Evolutionary conservation across 192 early-diverging fungal species (phyloP).

Genomic region (Rhizophagus prolifer): DNA sequence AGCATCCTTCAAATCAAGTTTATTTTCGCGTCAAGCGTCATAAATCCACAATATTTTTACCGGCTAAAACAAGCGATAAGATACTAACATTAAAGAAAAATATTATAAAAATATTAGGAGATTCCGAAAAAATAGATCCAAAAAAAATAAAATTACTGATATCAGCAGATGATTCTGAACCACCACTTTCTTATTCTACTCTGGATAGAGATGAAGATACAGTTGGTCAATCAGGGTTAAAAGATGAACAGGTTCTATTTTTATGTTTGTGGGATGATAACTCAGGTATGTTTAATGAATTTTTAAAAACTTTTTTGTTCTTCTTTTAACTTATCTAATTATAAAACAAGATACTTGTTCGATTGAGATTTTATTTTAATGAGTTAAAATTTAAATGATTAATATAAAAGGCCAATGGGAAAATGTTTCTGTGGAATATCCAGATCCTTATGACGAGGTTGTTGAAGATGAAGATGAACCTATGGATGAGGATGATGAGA

Average conservation of each 20-base stretch:
- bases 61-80: neutral
- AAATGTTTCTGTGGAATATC: neutral
- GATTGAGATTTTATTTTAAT: neutral
- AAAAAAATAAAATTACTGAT: neutral
- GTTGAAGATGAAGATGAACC: neutral
- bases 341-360: neutral
- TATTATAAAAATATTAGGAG: neutral
- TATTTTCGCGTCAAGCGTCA: conserved; percentile 5
- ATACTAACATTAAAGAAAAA: conserved; percentile 1
- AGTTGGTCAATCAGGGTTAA: neutral
- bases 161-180: neutral
- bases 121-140: neutral
- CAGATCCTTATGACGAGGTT: neutral
- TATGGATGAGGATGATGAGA: neutral
- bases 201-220: conserved; percentile 4
- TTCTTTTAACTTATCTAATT: neutral
- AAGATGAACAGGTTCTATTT: conserved; percentile 6
- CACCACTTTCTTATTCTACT: neutral
- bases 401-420: conserved; percentile 6
- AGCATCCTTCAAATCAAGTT: neutral
- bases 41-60: neutral
- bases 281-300: neutral
- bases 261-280: neutral
- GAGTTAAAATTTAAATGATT: neutral
- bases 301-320: neutral